These are phyloP conservation scores for Gracilaria vermiculophylla DNA, from an alignment of 23 red algal species.

Conservation along the genomic window DNA sequence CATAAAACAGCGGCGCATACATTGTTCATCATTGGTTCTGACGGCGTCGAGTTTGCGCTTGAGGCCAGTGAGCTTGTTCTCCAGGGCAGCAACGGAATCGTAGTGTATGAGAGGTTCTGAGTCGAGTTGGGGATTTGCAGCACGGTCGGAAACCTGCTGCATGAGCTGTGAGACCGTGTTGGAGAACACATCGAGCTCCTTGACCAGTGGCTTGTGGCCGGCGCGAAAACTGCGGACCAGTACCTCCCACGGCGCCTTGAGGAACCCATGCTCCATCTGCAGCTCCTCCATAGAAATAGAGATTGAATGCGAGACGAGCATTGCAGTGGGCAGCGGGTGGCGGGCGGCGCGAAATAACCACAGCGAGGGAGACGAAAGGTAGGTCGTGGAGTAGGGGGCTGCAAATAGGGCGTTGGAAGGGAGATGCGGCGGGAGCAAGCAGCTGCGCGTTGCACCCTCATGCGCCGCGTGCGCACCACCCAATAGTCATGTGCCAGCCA, in stretches of 20 bases:
- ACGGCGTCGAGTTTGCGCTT: conserved; percentile 26
- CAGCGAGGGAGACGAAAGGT: no score
- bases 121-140: neutral
- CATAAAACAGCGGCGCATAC: conserved; percentile 21
- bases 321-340: neutral
- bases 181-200: conserved; percentile 66
- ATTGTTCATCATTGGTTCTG: conserved; percentile 30
- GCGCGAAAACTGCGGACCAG: conserved; percentile 67
- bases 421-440: neutral
- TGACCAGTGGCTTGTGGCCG: conserved; percentile 69
- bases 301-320: neutral
- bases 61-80: conserved; percentile 28
- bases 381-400: no score
- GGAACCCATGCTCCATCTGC: conserved; percentile 87
- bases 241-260: conserved; percentile 80
- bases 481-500: neutral
- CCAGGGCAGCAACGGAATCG: neutral
- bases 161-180: conserved; percentile 36
- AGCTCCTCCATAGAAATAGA: conserved; percentile 45
- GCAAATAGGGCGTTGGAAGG: neutral
- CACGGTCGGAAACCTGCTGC: conserved; percentile 2
- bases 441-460: neutral
- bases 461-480: neutral
- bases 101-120: neutral
- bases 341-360: neutral